These are phyloP conservation scores for Penicillium sp. DNA, from an alignment of 2,329 filamentous ascomycete genomes.

Conservation along the genomic window DNA sequence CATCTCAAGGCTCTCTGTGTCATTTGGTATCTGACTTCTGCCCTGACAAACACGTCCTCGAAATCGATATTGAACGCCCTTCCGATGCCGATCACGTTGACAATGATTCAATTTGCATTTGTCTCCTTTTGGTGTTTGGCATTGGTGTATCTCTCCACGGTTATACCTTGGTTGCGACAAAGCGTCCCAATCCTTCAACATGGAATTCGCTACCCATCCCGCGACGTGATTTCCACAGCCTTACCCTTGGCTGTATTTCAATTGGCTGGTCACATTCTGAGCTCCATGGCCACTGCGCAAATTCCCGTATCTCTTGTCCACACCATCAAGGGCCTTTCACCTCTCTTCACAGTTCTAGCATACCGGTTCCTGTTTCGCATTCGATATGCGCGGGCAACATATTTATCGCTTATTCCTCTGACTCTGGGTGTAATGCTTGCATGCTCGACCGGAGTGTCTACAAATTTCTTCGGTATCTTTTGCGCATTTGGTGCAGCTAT, in stretches of 20 bases:
- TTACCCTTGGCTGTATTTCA: conserved; percentile 92
- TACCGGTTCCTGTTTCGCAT: conserved; percentile 89
- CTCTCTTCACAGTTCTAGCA: conserved; percentile 89
- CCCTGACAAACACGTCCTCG: conserved; percentile 94
- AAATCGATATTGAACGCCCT: conserved; percentile 95
- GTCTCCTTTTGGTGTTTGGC: conserved; percentile 84
- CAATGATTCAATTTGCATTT: conserved; percentile 88
- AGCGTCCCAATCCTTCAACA: conserved; percentile 76
- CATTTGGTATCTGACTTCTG: conserved; percentile 92
- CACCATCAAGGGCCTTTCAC: conserved; percentile 96
- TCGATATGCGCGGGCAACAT: conserved; percentile 80
- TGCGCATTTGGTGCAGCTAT: conserved; percentile 87
- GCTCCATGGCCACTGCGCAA: conserved; percentile 87
- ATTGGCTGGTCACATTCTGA: conserved; percentile 88
- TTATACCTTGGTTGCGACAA: conserved; percentile 68
- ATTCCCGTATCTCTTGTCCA: conserved; percentile 97
- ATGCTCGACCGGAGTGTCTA: conserved; percentile 86
- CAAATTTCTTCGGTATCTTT: conserved; percentile 83
- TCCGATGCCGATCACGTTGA: conserved; percentile 85
- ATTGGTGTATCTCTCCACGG: conserved; percentile 69
- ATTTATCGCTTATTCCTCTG: conserved; percentile 83
- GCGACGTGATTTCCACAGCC: conserved; percentile 79
- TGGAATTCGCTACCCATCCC: conserved; percentile 75
- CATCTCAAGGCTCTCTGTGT: conserved; percentile 70
- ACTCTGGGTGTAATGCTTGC: conserved; percentile 94